Base-by-base conservation (phyloP, 805 yeast genomes). In the Ogataea henricii region DNA sequence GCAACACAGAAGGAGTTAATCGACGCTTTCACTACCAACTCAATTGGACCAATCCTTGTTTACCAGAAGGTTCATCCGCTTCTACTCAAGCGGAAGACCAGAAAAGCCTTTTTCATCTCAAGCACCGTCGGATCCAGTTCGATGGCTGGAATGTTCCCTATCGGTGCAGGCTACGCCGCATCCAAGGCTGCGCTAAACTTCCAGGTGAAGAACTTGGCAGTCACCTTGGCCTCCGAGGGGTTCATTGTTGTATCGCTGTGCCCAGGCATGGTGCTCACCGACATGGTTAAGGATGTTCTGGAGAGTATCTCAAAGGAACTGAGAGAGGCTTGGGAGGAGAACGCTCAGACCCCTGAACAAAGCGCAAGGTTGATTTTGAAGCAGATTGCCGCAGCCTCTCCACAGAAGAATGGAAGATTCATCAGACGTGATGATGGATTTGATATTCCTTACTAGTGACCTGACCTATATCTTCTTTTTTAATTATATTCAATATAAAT, bases 131-230 rank as follows among this genome's bases (percentile, higher is more conserved):
- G 66, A 1, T 65, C 70, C 4, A 52, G 62, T 32, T 59, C 57
- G 6, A 54, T 47, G 3, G 56, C 48, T 29, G 50, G 65, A 6
- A 62, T 66, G 4, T 12, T 53, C 9, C 46, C 53, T 6, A 32
- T 47, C 7, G 38, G 48, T 40, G 59, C 66, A 8, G 29, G 5
- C 8, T 71, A 71, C 48, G 68, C 67, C 13, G 59, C 61, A 6
- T 70, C 76, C 6, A 72, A 73, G 49, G 68, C 71, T 3, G 71
- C 70, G 1, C 42, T 69, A 17, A 70, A 69, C 55, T 55, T 55
- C 46, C 16, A 62, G 10, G 56, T 59, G 22, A 64, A 56, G 37
- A 53, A 53, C 23, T 45, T 70, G 27, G 54, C 64, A 22, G 40
- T 51, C 43, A 71, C 68, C 23, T 40, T 60, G 27, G 51, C 43